Evolutionary conservation across 1,139 yeast species (phyloP).

Genomic region (Hyphopichia burtonii): DNA sequence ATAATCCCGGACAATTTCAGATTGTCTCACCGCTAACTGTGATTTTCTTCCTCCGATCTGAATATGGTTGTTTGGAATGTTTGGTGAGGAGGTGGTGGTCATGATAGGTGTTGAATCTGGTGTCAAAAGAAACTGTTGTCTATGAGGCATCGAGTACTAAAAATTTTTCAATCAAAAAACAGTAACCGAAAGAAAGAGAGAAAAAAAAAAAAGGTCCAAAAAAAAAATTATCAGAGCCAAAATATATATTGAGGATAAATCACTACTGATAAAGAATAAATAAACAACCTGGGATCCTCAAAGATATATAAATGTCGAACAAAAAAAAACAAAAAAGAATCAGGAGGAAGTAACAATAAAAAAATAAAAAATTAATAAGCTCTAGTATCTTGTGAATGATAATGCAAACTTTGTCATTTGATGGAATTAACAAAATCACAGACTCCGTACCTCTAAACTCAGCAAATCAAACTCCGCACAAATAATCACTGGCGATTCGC

Average conservation of each 20-base stretch:
- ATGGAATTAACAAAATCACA: too few species aligned
- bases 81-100: conserved; percentile 1
- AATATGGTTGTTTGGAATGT: conserved; percentile 27
- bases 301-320: not conserved
- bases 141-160: conserved; percentile 2
- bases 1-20: conserved; percentile 65
- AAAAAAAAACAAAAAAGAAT: not conserved
- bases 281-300: too few species aligned
- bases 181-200: not conserved
- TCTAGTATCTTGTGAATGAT: not conserved
- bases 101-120: not conserved
- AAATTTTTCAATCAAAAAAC: not conserved
- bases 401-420: not conserved
- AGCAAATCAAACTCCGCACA: not conserved
- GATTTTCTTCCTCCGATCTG: conserved; percentile 90
- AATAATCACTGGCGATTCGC: too few species aligned
- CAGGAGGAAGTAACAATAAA: not conserved
- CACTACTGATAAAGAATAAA: too few species aligned
- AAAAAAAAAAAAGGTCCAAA: too few species aligned
- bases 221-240: too few species aligned
- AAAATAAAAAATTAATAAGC: too few species aligned
- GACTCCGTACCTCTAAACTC: too few species aligned
- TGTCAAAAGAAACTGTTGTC: not conserved
- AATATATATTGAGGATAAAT: too few species aligned
- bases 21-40: conserved; percentile 80